Base-by-base conservation (phyloP, 2,329 filamentous ascomycete genomes). In the Alternaria dauci region DNA sequence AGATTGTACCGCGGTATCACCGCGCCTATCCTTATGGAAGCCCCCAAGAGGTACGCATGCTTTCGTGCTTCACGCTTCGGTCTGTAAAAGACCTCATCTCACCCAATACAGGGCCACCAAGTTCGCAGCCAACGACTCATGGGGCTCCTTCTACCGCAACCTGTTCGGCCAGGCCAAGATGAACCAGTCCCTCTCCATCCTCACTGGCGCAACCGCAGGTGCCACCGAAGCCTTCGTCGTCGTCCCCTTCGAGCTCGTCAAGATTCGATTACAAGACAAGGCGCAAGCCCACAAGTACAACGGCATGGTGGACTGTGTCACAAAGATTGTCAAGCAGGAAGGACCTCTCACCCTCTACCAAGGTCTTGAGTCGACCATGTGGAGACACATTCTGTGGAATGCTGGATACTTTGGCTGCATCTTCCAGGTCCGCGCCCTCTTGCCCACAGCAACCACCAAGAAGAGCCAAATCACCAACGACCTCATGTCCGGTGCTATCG, bases 81-180 rank as follows among this genome's bases (percentile, higher is more conserved):
- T 14, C 1, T 16, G 3, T 11, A 5, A 23, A 51, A 16, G 28
- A 12, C 6, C 38, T 14, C 30, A 8, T 51, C 58, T 67, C 50
- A 68, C 62, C 38, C 26, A 25, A 36, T 30, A 41, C 61, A 87
- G 93, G 82, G 94, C 94, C 43, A 98, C 93, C 84, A 99, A 99
- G 82, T 99, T 99, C 81, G 94, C 95, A 47, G 95, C 95, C 82
- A 99, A 99, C 82, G 95, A 99, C 79, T 92, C 94, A 79, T 99
- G 95, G 95, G 95, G 95, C 74, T 89, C 93, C 81, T 87, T 97
- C 81, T 99, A 96, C 85, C 91, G 93, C 77, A 90, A 91, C 70
- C 79, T 91, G 52, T 98, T 99, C 78, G 93, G 92, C 68, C 85
- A 91, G 57, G 81, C 88, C 58, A 92, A 97, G 83, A 95, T 96